phyloP scores from a whole-genome alignment of 176 grass and related monocot species.

The Puccinellia tenuiflora region DNA sequence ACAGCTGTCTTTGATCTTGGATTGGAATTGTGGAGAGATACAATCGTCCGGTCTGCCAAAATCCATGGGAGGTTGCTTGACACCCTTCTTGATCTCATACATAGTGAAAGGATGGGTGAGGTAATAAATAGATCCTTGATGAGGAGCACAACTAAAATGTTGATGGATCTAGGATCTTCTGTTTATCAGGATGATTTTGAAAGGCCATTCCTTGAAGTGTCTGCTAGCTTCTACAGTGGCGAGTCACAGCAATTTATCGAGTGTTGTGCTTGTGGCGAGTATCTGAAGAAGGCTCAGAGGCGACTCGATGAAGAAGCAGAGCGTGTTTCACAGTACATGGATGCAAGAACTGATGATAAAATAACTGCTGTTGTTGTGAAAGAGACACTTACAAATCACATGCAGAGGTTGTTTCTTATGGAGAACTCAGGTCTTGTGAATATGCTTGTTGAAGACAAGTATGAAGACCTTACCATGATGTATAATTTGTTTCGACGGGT shows the following conservation, averaged over 20 bases:
- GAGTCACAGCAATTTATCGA: slow-evolving; percentile 61
- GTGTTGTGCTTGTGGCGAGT: slow-evolving; percentile 55
- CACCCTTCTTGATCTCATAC: slow-evolving; percentile 49
- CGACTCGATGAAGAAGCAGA: slow-evolving; percentile 37
- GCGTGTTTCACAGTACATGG: slow-evolving; percentile 20
- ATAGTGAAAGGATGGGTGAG: slow-evolving; percentile 53
- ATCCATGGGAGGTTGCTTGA: slow-evolving; percentile 19
- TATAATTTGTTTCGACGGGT: slow-evolving; percentile 7
- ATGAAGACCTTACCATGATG: slow-evolving; percentile 12
- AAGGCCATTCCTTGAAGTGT: slow-evolving; percentile 55
- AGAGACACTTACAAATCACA: slow-evolving; percentile 15
- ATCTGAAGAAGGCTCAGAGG: slow-evolving; percentile 61
- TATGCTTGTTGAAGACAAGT: slow-evolving; percentile 18
- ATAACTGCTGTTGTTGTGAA: slow-evolving; percentile 10
- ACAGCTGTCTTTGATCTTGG: slow-evolving; percentile 16
- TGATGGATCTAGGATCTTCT: slow-evolving; percentile 52
- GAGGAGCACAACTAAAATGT: slow-evolving; percentile 64
- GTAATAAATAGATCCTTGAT: slow-evolving; percentile 58
- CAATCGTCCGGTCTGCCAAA: not conserved
- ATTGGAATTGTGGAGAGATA: slow-evolving; percentile 17
- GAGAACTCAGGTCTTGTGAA: slow-evolving; percentile 15
- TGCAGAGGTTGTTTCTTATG: slow-evolving; percentile 16
- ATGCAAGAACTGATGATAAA: slow-evolving; percentile 12
- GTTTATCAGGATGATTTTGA: slow-evolving; percentile 72
- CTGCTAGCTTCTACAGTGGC: slow-evolving; percentile 56